Percentiles rank a stretch among this genome's conserved stretches.
Evolutionary conservation across 306 rosid species (phyloP).

Genomic region (Cucurbita maxima): DNA sequence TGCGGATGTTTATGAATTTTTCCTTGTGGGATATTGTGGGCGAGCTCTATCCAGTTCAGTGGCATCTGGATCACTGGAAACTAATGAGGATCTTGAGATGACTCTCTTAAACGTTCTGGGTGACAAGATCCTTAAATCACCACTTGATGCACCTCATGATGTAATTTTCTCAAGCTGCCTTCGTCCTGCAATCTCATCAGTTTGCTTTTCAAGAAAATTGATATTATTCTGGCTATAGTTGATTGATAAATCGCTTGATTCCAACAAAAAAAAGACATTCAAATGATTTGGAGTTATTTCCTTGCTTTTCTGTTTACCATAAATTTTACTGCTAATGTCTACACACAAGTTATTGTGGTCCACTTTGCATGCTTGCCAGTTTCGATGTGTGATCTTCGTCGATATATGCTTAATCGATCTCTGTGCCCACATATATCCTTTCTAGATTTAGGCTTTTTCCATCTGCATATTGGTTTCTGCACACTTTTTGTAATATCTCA

Average conservation of each 20-base stretch:
- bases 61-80: constrained; percentile 39
- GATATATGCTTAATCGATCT: neutral
- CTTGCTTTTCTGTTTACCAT: neutral
- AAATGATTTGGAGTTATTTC: neutral
- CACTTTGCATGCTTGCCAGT: neutral
- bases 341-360: neutral
- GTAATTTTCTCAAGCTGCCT: constrained; percentile 34
- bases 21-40: constrained; percentile 92
- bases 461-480: neutral
- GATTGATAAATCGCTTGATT: neutral
- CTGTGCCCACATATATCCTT: neutral
- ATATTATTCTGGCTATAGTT: neutral
- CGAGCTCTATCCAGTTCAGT: constrained; percentile 81
- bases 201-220: neutral
- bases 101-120: constrained; percentile 63
- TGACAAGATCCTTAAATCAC: constrained; percentile 57
- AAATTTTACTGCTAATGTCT: neutral
- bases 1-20: constrained; percentile 83
- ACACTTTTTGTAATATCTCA: neutral
- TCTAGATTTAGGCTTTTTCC: neutral
- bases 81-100: constrained; percentile 85
- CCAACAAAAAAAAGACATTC: neutral
- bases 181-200: neutral
- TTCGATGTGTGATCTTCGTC: neutral
- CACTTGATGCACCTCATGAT: constrained; percentile 61